Conservation (phyloP, 1,139 yeast genomes). For the Blastobotrys raffinosifermentans region DNA sequence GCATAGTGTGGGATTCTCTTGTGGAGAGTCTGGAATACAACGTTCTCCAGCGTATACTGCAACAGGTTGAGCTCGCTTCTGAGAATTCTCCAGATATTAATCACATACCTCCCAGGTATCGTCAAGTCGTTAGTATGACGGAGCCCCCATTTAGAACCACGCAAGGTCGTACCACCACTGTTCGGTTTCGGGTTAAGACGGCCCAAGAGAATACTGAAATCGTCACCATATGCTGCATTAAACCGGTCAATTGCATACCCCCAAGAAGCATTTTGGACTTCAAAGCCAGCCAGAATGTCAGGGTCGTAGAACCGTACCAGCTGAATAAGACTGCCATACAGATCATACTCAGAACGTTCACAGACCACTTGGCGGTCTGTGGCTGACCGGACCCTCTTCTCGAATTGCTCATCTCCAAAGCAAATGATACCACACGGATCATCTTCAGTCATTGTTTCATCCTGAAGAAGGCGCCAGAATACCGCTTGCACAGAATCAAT, state of each 20-base stretch:
- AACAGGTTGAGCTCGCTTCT: conserved; percentile 57
- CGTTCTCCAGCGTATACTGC: conserved; percentile 72
- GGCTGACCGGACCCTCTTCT: conserved; percentile 11
- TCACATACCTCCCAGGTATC: conserved; percentile 72
- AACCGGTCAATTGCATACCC: conserved; percentile 78
- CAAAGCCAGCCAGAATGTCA: conserved; percentile 82
- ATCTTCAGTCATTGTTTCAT: conserved; percentile 16
- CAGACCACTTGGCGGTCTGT: conserved; percentile 29
- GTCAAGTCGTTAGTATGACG: conserved; percentile 66
- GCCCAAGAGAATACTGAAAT: no score
- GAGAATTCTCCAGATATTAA: conserved; percentile 79
- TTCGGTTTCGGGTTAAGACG: no score
- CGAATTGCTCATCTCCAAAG: conserved; percentile 13
- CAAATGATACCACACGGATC: conserved; percentile 21
- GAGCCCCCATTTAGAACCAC: conserved; percentile 75
- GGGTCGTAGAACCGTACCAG: conserved; percentile 71
- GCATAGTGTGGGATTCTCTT: conserved; percentile 60
- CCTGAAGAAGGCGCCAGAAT: conserved; percentile 46
- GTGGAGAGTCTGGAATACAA: conserved; percentile 62
- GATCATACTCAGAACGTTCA: conserved; percentile 42
- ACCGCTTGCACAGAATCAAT: conserved; percentile 53
- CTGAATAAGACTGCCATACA: conserved; percentile 50
- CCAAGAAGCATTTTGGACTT: conserved; percentile 78
- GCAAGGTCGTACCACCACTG: no score
- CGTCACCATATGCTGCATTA: conserved; percentile 40